A percentile compares a stretch with the other conserved stretches of the same genome.
Conservation (phyloP, 208 protist species). For the Strigomonas culicis region DNA sequence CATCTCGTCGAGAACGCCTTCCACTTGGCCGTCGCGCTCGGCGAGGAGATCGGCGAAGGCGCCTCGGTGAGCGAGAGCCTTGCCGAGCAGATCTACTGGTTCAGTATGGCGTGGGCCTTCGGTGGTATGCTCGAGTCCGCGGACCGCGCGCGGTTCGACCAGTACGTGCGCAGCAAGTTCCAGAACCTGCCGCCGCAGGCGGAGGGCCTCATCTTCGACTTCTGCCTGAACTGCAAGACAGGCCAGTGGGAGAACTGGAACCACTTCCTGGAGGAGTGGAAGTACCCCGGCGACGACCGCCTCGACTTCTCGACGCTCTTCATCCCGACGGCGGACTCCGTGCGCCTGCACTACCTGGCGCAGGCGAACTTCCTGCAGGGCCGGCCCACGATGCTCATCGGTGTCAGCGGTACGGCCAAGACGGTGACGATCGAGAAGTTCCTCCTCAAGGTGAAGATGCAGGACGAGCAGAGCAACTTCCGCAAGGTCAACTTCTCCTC, state of each 20-base stretch:
- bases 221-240: slow-evolving; percentile 90
- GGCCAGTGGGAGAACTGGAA: slow-evolving; percentile 90
- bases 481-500: slow-evolving; percentile 94
- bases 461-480: slow-evolving; percentile 83
- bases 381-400: slow-evolving; percentile 88
- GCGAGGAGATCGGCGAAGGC: slow-evolving; percentile 81
- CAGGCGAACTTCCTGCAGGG: slow-evolving; percentile 84
- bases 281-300: slow-evolving; percentile 90
- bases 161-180: slow-evolving; percentile 85
- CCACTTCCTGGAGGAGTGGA: slow-evolving; percentile 86
- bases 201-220: slow-evolving; percentile 93
- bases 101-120: slow-evolving; percentile 92
- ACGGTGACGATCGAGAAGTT: slow-evolving; percentile 94
- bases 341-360: slow-evolving; percentile 93
- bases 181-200: slow-evolving; percentile 54
- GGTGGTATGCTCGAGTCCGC: slow-evolving; percentile 93
- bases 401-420: slow-evolving; percentile 95
- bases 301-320: slow-evolving; percentile 95
- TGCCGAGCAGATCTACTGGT: slow-evolving; percentile 94
- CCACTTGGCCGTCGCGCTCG: slow-evolving; percentile 86
- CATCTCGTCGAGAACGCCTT: slow-evolving; percentile 91
- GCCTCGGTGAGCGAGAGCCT: slow-evolving; percentile 68
- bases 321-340: slow-evolving; percentile 96
- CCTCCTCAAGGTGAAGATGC: slow-evolving; percentile 71
- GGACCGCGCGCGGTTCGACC: slow-evolving; percentile 92